These are phyloP conservation scores for Podaxis sp. DNA, from an alignment of 768 basidiomycete genomes.

Conservation along the genomic window DNA sequence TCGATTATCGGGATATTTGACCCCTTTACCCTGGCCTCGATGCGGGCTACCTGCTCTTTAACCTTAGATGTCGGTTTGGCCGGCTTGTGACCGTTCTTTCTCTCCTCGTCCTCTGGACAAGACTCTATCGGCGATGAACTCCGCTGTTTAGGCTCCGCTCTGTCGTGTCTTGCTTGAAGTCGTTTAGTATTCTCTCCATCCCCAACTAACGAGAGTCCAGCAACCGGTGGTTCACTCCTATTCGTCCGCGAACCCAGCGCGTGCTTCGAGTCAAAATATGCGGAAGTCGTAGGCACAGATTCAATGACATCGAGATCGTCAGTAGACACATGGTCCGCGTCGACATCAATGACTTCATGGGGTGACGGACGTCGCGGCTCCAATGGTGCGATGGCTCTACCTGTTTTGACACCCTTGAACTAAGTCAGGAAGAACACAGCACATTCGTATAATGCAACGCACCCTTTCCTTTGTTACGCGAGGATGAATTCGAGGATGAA, in stretches of 20 bases:
- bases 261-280: neutral
- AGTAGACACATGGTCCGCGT: constrained; percentile 11
- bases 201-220: constrained; percentile 1
- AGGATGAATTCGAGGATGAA: neutral
- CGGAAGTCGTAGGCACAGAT: neutral
- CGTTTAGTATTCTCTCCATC: constrained; percentile 12
- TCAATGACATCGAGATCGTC: constrained; percentile 11
- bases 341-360: constrained; percentile 12
- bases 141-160: neutral
- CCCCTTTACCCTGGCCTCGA: neutral
- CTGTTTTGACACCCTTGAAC: neutral
- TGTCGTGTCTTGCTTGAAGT: neutral
- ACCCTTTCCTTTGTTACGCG: constrained; percentile 11
- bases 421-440: neutral
- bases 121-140: constrained; percentile 5
- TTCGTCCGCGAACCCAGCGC: neutral
- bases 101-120: constrained; percentile 8
- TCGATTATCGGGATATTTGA: neutral
- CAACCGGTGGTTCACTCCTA: neutral
- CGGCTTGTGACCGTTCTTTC: neutral
- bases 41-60: neutral
- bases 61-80: neutral
- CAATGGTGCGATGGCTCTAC: neutral
- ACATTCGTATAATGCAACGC: neutral
- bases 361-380: neutral